Conservation (phyloP, 495 filamentous ascomycete genomes). For the Penicillium bovifimosum region DNA sequence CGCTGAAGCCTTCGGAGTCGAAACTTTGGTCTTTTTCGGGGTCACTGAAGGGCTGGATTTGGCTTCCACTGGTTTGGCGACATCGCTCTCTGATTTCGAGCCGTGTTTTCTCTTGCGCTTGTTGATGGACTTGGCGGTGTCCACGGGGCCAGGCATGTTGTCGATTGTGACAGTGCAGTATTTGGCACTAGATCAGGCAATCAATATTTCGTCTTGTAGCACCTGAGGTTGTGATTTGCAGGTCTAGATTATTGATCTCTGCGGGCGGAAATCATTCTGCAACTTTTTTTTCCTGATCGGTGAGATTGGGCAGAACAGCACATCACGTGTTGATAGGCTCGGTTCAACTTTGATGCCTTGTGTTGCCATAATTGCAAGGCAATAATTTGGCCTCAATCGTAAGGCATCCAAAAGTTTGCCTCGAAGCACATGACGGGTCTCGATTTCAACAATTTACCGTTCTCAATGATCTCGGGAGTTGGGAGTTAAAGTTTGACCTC, state of each 20-base stretch:
- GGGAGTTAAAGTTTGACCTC: too few species aligned
- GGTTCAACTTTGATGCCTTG: not conserved
- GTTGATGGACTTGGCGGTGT: constrained; percentile 54
- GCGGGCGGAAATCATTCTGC: constrained; percentile 21
- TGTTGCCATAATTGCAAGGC: not conserved
- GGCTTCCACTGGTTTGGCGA: constrained; percentile 25
- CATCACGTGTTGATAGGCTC: constrained; percentile 27
- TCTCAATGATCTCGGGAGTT: too few species aligned
- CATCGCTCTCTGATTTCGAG: constrained; percentile 23
- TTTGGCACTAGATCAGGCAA: constrained; percentile 1
- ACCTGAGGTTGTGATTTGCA: constrained; percentile 18
- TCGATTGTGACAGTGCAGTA: constrained; percentile 3
- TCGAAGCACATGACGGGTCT: too few species aligned
- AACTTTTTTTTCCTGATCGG: constrained; percentile 29
- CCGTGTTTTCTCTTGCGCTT: constrained; percentile 63
- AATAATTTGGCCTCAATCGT: not conserved
- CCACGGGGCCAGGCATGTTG: constrained; percentile 37
- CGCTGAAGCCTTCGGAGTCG: constrained; percentile 15
- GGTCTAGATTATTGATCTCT: constrained; percentile 17
- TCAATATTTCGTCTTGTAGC: not conserved
- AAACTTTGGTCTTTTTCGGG: constrained; percentile 18
- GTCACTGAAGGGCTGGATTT: constrained; percentile 18
- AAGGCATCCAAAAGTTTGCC: not conserved
- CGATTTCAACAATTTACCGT: too few species aligned
- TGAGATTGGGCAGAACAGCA: constrained; percentile 26